A percentile compares a stretch with the other conserved stretches of the same genome.
Conservation (phyloP, 345 rosid species). For the Bruguiera parviflora region DNA sequence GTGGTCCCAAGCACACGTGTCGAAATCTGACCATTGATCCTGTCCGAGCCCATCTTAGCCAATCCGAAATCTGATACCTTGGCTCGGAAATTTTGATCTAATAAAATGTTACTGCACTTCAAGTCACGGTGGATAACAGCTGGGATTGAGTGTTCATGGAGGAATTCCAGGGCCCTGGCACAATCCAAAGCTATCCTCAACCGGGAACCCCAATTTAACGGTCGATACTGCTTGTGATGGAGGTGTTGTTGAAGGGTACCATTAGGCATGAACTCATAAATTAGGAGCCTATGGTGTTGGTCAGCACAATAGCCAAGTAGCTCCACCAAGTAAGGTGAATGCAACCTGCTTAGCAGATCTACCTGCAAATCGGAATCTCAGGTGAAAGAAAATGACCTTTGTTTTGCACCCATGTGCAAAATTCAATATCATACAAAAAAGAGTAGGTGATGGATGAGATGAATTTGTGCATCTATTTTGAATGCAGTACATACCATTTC, state of each 20-base stretch:
- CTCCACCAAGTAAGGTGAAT: conserved; percentile 75
- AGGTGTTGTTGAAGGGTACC: conserved; percentile 64
- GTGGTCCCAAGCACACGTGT: conserved; percentile 68
- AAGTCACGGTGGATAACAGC: conserved; percentile 82
- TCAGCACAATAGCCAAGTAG: conserved; percentile 95
- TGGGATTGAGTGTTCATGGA: conserved; percentile 63
- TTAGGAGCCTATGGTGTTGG: conserved; percentile 67
- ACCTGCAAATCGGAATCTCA: conserved; percentile 45
- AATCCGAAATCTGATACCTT: conserved; percentile 75
- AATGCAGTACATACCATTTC: neutral
- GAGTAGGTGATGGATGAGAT: neutral
- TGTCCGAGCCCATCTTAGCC: conserved; percentile 73
- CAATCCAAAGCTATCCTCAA: conserved; percentile 80
- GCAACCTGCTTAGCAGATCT: conserved; percentile 76
- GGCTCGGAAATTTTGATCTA: conserved; percentile 56
- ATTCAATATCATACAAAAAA: conserved; percentile 8
- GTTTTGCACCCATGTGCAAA: conserved; percentile 26
- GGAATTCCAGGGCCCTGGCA: conserved; percentile 77
- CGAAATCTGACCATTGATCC: conserved; percentile 70
- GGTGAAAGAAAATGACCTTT: neutral
- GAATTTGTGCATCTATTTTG: neutral
- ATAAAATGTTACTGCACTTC: conserved; percentile 67
- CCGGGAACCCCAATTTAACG: conserved; percentile 71
- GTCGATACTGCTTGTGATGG: conserved; percentile 37
- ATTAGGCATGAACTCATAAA: conserved; percentile 72